Evolutionary conservation across 2,329 filamentous ascomycete genomes (phyloP), one percentile per base, ranked within the genome.

Genomic region (Ophiostoma piceae): DNA sequence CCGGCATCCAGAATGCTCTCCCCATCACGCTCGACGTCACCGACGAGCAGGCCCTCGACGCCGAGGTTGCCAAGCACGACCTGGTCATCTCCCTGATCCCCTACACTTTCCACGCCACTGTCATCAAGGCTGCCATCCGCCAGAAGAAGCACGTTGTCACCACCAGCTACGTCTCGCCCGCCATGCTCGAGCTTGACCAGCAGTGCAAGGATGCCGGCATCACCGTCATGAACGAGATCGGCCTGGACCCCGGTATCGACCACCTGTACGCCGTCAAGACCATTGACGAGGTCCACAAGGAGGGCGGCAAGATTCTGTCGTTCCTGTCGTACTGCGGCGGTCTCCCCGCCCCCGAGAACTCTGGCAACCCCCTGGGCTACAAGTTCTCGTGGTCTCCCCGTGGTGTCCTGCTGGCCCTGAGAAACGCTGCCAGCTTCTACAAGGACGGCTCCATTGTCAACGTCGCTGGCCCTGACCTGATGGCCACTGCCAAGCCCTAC

Each of bases 171-270:
- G 91, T 97, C 74, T 96, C 92, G 4, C 92, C 92, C 3, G 92
- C 92, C 74, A 97, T 97, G 93, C 81, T 90, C 82, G 94, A 94
- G 83, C 88, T 98, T 67, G 90, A 97, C 76, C 84, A 88, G 76
- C 83, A 90, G 75, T 88, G 86, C 79, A 96, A 97, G 85, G 91
- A 90, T 73, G 94, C 94, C 22, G 94, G 93, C 72, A 97, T 97
- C 78, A 96, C 92, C 12, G 94, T 97, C 78, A 94, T 97, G 91
- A 97, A 98, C 82, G 94, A 98, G 86, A 96, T 96, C 77, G 92
- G 92, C 73, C 77, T 91, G 62, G 89, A 91, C 79, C 89, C 89
- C 37, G 89, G 89, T 77, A 87, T 92, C 74, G 90, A 92, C 78
- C 88, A 91, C 78, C 81, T 86, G n/a, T 84, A 94, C 78, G 94